Evolutionary conservation across 805 yeast genomes (phyloP).

Genomic region (Ogataea chonburiensis): DNA sequence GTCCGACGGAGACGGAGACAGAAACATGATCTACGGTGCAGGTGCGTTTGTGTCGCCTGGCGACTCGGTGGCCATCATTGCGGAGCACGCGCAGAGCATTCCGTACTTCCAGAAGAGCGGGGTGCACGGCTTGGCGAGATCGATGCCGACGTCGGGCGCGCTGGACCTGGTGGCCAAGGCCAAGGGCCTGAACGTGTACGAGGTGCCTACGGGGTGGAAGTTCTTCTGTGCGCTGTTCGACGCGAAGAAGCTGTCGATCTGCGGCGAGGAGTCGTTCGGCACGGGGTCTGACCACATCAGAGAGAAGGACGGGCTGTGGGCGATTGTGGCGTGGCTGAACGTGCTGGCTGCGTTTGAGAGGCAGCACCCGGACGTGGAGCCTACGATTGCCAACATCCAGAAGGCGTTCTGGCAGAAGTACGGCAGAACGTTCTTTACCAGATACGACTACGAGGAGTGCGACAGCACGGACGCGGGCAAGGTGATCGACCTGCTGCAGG

Average conservation of each 20-base stretch:
- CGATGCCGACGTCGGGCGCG: conserved; percentile 97
- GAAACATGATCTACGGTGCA: conserved; percentile 97
- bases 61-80: conserved; percentile 95
- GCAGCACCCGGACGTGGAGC: conserved; percentile 46
- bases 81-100: conserved; percentile 83
- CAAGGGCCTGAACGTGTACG: conserved; percentile 75
- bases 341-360: conserved; percentile 80
- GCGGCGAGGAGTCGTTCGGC: conserved; percentile 98
- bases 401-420: conserved; percentile 83
- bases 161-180: conserved; percentile 84
- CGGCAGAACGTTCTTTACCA: conserved; percentile 95
- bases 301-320: conserved; percentile 98
- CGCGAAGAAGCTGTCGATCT: conserved; percentile 87
- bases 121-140: conserved; percentile 88
- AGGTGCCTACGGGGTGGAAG: conserved; percentile 99
- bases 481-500: conserved; percentile 55
- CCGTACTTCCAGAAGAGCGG: conserved; percentile 91
- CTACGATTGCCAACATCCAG: conserved; percentile 77
- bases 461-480: conserved; percentile 69
- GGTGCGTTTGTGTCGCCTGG: conserved; percentile 96
- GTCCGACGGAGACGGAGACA: conserved; percentile 98
- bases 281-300: conserved; percentile 97
- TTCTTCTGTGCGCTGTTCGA: conserved; percentile 95
- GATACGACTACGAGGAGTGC: conserved; percentile 91
- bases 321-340: conserved; percentile 94